Evolutionary conservation across 2,329 filamentous ascomycete genomes (phyloP).

Genomic region (Annulohypoxylon truncatum): DNA sequence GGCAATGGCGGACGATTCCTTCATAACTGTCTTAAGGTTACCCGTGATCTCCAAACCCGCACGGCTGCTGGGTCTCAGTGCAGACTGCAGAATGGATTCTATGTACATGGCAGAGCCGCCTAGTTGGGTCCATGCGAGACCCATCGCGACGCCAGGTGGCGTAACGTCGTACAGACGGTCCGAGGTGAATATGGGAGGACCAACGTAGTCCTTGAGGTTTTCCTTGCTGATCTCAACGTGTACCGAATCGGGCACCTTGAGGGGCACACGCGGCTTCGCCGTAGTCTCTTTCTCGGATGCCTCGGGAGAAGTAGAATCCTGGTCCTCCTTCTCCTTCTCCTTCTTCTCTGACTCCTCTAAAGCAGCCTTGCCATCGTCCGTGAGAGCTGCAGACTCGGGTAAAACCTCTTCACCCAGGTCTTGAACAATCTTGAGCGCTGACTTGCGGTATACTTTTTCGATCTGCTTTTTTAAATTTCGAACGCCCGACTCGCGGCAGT

Average conservation of each 20-base stretch:
- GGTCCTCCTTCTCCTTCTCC: constrained; percentile 73
- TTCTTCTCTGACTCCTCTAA: constrained; percentile 77
- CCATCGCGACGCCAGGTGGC: constrained; percentile 96
- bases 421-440: constrained; percentile 95
- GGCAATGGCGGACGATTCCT: constrained; percentile 93
- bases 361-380: constrained; percentile 85
- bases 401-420: constrained; percentile 89
- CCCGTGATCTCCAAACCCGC: constrained; percentile 91
- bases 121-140: constrained; percentile 97
- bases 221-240: constrained; percentile 88
- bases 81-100: constrained; percentile 91
- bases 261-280: constrained; percentile 77
- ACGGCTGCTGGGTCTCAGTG: constrained; percentile 77
- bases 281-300: constrained; percentile 71
- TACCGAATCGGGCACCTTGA: constrained; percentile 87
- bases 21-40: constrained; percentile 97
- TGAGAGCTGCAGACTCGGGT: constrained; percentile 83
- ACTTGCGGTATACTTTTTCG: constrained; percentile 98
- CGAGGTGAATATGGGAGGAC: constrained; percentile 93
- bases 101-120: constrained; percentile 97
- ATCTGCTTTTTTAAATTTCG: constrained; percentile 99
- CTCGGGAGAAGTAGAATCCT: constrained; percentile 48
- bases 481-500: constrained; percentile 96
- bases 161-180: constrained; percentile 95
- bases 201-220: constrained; percentile 96